These are phyloP conservation scores for Tilletia horrida DNA, from an alignment of 1,284 basidiomycete species.

Conservation along the genomic window DNA sequence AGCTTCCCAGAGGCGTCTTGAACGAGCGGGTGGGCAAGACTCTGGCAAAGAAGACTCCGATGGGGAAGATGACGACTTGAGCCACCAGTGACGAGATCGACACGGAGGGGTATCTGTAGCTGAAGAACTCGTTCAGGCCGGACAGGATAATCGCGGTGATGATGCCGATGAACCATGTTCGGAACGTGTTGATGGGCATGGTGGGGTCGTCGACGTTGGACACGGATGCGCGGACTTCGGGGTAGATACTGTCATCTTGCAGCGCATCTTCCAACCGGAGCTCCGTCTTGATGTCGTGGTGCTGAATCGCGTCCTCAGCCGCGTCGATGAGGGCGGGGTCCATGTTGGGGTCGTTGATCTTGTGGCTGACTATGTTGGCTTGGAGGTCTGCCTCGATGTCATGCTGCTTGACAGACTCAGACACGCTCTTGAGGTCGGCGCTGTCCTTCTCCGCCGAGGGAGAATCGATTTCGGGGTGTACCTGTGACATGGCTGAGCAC, in stretches of 20 bases:
- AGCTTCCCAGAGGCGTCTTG: slow-evolving; percentile 61
- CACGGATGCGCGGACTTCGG: slow-evolving; percentile 20
- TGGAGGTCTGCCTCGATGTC: slow-evolving; percentile 34
- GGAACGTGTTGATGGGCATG: slow-evolving; percentile 64
- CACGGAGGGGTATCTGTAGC: slow-evolving; percentile 36
- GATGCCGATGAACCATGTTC: slow-evolving; percentile 58
- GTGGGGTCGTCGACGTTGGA: slow-evolving; percentile 62
- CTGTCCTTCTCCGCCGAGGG: neutral
- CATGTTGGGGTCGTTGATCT: slow-evolving; percentile 30
- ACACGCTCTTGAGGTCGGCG: neutral
- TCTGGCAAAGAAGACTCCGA: slow-evolving; percentile 23
- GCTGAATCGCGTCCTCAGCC: slow-evolving; percentile 25
- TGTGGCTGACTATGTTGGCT: slow-evolving; percentile 25
- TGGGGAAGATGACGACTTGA: slow-evolving; percentile 17
- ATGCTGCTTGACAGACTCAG: slow-evolving; percentile 25
- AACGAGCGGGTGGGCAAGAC: slow-evolving; percentile 64
- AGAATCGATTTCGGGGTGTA: no score
- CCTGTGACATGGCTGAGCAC: no score
- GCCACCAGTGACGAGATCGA: slow-evolving; percentile 17
- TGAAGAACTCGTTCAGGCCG: slow-evolving; percentile 66
- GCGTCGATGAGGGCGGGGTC: slow-evolving; percentile 21
- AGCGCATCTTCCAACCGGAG: slow-evolving; percentile 26
- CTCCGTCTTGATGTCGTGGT: slow-evolving; percentile 25
- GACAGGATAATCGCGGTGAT: slow-evolving; percentile 34
- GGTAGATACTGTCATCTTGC: slow-evolving; percentile 42